These are phyloP conservation scores for Colletotrichum somersetense DNA, from an alignment of 2,329 filamentous ascomycete genomes.

Conservation along the genomic window DNA sequence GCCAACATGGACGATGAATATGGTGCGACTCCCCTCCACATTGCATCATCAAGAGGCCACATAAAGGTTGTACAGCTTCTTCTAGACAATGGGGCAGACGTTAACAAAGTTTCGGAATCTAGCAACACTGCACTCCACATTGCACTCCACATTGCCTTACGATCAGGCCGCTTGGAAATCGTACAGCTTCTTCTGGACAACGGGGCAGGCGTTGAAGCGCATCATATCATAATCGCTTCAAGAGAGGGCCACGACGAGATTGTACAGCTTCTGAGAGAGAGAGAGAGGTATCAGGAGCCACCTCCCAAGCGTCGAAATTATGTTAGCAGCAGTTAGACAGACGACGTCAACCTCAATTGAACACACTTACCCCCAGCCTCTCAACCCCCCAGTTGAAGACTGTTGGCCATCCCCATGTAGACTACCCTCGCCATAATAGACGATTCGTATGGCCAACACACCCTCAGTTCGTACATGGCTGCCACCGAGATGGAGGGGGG, in stretches of 20 bases:
- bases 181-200: background rate
- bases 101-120: background rate
- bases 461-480: no score
- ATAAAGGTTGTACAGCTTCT: background rate
- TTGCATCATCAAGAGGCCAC: background rate
- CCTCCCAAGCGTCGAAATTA: background rate
- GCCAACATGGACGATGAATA: no score
- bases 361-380: background rate
- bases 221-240: accelerated
- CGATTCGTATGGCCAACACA: background rate
- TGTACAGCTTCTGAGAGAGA: background rate
- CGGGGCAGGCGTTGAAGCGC: background rate
- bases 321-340: background rate
- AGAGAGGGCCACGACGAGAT: background rate
- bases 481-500: no score
- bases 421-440: background rate
- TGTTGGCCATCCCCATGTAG: background rate
- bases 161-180: background rate
- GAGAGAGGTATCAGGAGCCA: background rate
- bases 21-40: no score
- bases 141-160: background rate
- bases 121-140: no score
- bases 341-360: background rate
- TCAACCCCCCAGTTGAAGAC: background rate
- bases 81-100: constrained; percentile 35